Base-by-base conservation (phyloP, 1,284 basidiomycete genomes). In the Grifola frondosa region DNA sequence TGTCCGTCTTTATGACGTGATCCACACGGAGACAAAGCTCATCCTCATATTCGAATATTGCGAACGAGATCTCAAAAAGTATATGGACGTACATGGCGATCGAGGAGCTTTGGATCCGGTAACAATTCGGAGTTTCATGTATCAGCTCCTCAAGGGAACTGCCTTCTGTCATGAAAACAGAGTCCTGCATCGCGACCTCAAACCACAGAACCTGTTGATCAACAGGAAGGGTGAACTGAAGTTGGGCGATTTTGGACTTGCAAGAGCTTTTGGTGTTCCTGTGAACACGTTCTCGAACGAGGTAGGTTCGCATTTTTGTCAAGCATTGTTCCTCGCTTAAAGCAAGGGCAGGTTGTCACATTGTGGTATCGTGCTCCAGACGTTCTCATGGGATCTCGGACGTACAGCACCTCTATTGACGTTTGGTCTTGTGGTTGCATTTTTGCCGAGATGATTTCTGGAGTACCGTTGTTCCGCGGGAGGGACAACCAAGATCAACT, bases 401-500 rank as follows among this genome's bases (percentile, higher is more conserved):
- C 96, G 40, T 99, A 99, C 69, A 95, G 89, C 64, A 99, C 97
- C 3, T 96, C 91, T 16, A 98, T 99, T 62, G 97, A 99, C 68
- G 92, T 99, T 50, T 99, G 97, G 97, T 96, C 91, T 6, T 97
- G 95, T 44, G 97, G 97, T 6, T 99, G 97, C 63, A 99, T 99
- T 62, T 97, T 99, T 66, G 96, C 96, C 13, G 94, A 97, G 70
- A 94, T 96, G 91, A 99, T 99, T 53, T 90, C 92, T 20, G 97
- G 97, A 3, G 88, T 96, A 12, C 97, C 97, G 12, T 77, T 99
- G 29, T 99, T 99, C 79, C 81, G 97, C 52, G 97, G 97, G 16
- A 78, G 96, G 49, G 97, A 99, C 66, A 99, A 99, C 63, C 90
- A 95, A 57, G 97, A 99, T 66, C 97, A 99, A 64, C 75, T 99